Evolutionary conservation across 257 asterid genomes (phyloP).

Genomic region (Solanum appendiculatum): DNA sequence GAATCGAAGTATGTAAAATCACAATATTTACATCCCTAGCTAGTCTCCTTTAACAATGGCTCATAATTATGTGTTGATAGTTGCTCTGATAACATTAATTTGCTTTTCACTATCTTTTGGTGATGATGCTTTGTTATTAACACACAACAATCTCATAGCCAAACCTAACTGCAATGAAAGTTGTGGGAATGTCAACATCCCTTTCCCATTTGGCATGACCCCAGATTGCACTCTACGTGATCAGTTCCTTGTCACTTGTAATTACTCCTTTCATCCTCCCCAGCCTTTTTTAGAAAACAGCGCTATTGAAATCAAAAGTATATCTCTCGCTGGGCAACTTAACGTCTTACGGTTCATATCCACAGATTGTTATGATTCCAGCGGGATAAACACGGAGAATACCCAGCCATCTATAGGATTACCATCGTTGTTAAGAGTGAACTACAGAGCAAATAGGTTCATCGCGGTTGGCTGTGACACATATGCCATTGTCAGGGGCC

Average conservation of each 20-base stretch:
- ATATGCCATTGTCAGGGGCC: not conserved
- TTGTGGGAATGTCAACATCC: conserved; percentile 24
- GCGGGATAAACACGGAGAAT: fast-evolving
- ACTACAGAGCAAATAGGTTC: conserved; percentile 17
- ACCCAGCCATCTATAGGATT: fast-evolving
- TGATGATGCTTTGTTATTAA: not conserved
- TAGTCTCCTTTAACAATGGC: not conserved
- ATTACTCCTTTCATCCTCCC: not conserved
- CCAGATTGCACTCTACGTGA: too few relatives aligned
- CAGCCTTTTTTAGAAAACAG: not conserved
- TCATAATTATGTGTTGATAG: not conserved
- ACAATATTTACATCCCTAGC: not conserved
- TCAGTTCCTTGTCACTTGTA: conserved; percentile 7
- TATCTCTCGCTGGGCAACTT: conserved; percentile 12
- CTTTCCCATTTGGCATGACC: too few relatives aligned
- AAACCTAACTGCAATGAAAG: conserved; percentile 8
- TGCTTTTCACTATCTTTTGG: not conserved
- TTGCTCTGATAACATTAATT: not conserved
- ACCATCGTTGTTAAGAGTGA: not conserved
- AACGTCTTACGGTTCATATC: conserved; percentile 1
- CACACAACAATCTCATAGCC: not conserved
- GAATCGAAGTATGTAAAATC: not conserved
- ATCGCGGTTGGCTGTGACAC: conserved; percentile 28
- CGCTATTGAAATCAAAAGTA: not conserved
- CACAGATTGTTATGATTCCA: conserved; percentile 14